Conservation (phyloP, 805 yeast species). For the Yarrowia divulgata region DNA sequence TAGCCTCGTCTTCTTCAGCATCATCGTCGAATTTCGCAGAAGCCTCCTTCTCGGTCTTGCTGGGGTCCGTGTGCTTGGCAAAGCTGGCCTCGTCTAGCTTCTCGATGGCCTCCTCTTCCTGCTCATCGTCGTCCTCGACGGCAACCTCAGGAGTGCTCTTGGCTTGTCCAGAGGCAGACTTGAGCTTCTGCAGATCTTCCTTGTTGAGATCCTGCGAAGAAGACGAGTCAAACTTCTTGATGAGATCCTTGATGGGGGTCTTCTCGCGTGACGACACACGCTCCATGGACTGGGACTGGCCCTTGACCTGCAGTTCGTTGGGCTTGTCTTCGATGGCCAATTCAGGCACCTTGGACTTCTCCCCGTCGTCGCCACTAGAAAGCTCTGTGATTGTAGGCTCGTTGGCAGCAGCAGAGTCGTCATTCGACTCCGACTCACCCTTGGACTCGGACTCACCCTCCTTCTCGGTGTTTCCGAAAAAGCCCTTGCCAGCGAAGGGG, state of each 20-base stretch:
- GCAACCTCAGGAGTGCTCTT: constrained; percentile 20
- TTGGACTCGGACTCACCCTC: not conserved
- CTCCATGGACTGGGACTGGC: constrained; percentile 26
- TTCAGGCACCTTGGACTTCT: constrained; percentile 1
- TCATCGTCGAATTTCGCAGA: no score
- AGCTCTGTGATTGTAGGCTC: constrained; percentile 21
- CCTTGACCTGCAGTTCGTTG: constrained; percentile 24
- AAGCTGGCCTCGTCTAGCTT: constrained; percentile 20
- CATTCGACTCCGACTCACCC: not conserved
- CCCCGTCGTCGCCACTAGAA: constrained; percentile 3
- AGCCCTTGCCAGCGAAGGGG: constrained; percentile 25
- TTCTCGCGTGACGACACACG: constrained; percentile 11
- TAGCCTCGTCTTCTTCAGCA: no score
- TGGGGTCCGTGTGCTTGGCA: not conserved
- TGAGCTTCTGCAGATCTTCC: constrained; percentile 35
- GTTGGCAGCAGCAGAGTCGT: not conserved
- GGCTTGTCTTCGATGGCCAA: constrained; percentile 9
- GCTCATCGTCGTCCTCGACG: constrained; percentile 32
- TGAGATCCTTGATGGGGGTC: constrained; percentile 29
- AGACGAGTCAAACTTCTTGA: constrained; percentile 37
- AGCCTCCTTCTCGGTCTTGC: constrained; percentile 1
- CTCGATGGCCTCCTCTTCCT: constrained; percentile 39
- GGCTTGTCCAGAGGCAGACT: constrained; percentile 4
- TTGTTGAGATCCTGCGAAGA: constrained; percentile 23
- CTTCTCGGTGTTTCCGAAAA: not conserved